phyloP scores from a whole-genome alignment of 768 basidiomycete species.

The Clavulina sp. region DNA sequence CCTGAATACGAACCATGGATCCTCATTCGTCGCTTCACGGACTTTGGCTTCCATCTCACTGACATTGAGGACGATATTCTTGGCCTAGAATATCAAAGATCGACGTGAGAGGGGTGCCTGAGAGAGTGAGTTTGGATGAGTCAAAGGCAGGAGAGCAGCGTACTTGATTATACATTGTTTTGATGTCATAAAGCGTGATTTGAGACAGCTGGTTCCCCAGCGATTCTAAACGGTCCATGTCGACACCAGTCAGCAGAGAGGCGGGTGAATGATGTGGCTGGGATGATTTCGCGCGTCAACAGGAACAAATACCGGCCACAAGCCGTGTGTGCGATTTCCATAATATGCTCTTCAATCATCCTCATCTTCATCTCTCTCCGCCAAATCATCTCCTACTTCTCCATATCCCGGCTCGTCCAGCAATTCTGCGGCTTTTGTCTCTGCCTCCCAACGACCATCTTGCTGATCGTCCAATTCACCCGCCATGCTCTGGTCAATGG shows the following conservation, averaged over 20 bases:
- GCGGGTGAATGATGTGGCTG: no score
- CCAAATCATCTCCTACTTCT: background rate
- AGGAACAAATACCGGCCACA: no score
- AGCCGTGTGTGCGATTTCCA: no score
- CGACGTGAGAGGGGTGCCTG: background rate
- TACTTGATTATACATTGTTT: constrained; percentile 87
- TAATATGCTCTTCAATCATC: no score
- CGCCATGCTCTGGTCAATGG: background rate
- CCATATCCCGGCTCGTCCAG: background rate
- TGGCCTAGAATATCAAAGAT: constrained; percentile 37
- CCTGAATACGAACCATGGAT: constrained; percentile 66
- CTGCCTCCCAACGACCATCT: background rate
- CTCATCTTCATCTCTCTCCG: background rate
- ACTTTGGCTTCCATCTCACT: constrained; percentile 97
- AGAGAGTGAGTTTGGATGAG: background rate
- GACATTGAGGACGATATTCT: constrained; percentile 90
- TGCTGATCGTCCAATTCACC: background rate
- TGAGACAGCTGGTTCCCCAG: constrained; percentile 61
- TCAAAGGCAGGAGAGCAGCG: constrained; percentile 8
- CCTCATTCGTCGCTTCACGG: constrained; percentile 90
- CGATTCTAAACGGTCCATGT: constrained; percentile 67
- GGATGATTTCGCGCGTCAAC: no score
- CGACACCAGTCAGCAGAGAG: no score
- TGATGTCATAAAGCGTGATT: constrained; percentile 84
- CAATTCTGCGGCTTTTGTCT: background rate